These are phyloP conservation scores for Thalassiosira profunda DNA, from an alignment of 108 stramenopile genomes.

Conservation along the genomic window DNA sequence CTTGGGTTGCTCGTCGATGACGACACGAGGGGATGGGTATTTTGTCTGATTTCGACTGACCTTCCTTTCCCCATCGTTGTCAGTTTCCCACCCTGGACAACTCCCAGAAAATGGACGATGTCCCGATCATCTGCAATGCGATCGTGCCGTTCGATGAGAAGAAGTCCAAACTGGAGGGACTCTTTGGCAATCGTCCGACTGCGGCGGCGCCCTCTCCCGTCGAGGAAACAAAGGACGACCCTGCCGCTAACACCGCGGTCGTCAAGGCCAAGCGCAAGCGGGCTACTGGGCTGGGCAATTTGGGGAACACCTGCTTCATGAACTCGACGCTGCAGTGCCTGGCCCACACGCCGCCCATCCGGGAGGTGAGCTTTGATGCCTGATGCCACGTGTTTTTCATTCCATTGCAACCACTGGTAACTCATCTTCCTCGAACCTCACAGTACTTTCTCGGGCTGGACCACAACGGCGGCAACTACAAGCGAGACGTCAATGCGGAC, in stretches of 20 bases:
- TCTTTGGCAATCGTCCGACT: background rate
- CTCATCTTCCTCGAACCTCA: too few relatives aligned
- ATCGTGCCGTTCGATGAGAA: background rate
- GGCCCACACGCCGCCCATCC: slow-evolving; percentile 48
- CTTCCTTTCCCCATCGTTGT: background rate
- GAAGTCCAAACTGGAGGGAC: background rate
- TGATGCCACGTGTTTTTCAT: too few relatives aligned
- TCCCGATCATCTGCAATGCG: slow-evolving; percentile 1
- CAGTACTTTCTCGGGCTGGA: slow-evolving; percentile 95
- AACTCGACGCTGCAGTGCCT: slow-evolving; percentile 86
- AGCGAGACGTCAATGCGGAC: slow-evolving; percentile 85
- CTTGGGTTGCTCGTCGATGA: background rate
- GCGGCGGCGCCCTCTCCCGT: background rate
- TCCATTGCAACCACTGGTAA: too few relatives aligned
- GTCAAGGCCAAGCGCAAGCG: slow-evolving; percentile 4
- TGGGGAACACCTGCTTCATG: slow-evolving; percentile 98
- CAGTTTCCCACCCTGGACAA: background rate
- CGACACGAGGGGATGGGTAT: background rate
- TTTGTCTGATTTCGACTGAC: background rate
- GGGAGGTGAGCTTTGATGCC: too few relatives aligned
- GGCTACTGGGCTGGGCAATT: slow-evolving; percentile 69
- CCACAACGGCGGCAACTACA: slow-evolving; percentile 74
- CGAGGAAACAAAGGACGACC: background rate
- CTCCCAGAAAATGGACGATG: background rate
- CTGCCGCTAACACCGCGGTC: background rate